phyloP scores from a whole-genome alignment of 176 grass and related monocot genomes.

The Avena sativa region DNA sequence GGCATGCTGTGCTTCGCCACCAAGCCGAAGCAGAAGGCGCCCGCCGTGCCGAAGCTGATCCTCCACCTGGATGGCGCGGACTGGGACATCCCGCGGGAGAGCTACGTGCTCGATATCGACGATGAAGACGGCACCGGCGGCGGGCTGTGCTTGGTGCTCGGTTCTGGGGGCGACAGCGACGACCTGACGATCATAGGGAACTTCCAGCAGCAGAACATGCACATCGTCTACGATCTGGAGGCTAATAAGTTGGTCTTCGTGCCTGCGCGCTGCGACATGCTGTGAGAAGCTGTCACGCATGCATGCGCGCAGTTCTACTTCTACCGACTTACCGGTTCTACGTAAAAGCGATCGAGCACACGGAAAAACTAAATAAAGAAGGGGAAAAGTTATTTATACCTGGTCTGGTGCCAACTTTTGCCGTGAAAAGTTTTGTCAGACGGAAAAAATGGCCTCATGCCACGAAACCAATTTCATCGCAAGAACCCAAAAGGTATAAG shows the following conservation, averaged over 20 bases:
- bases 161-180: not conserved
- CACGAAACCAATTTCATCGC: too few relatives aligned
- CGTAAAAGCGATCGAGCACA: too few relatives aligned
- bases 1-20: not conserved
- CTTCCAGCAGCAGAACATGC: slow-evolving; percentile 69
- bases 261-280: slow-evolving; percentile 40
- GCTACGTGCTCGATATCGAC: slow-evolving; percentile 14
- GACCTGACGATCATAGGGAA: slow-evolving; percentile 39
- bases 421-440: too few relatives aligned
- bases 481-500: too few relatives aligned
- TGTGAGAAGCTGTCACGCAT: slow-evolving; percentile 20
- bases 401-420: too few relatives aligned
- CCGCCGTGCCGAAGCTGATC: slow-evolving; percentile 6
- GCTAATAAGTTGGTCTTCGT: slow-evolving; percentile 48
- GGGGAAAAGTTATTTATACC: too few relatives aligned
- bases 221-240: slow-evolving; percentile 58
- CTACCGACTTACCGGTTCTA: not conserved
- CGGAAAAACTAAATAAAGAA: too few relatives aligned
- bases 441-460: too few relatives aligned
- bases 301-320: not conserved
- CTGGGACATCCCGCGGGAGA: slow-evolving; percentile 49
- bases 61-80: slow-evolving; percentile 55
- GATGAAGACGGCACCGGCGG: not conserved
- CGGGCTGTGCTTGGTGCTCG: slow-evolving; percentile 26
- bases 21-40: not conserved